These are phyloP conservation scores for Hyphopichia buzzinii DNA, from an alignment of 1,139 yeast genomes.

Conservation along the genomic window DNA sequence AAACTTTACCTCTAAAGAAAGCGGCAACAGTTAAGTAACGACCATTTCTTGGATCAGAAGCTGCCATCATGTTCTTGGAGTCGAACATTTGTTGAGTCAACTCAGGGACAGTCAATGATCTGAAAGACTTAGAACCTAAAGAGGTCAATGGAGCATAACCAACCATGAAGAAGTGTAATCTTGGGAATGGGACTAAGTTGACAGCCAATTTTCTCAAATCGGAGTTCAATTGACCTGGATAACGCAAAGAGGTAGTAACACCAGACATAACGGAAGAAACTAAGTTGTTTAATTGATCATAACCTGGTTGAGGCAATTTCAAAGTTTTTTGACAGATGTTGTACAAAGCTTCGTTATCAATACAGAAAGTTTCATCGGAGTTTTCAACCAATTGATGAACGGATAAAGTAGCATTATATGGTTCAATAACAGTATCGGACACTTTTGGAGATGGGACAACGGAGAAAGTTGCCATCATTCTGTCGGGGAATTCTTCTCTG, in stretches of 20 bases:
- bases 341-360: constrained; percentile 90
- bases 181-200: constrained; percentile 90
- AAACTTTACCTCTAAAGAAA: constrained; percentile 88
- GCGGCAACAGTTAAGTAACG: constrained; percentile 94
- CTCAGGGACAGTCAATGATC: constrained; percentile 84
- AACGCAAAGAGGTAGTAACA: constrained; percentile 83
- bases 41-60: constrained; percentile 87
- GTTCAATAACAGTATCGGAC: constrained; percentile 91
- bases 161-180: constrained; percentile 92
- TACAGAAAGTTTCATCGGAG: constrained; percentile 91
- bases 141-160: constrained; percentile 92
- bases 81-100: constrained; percentile 92
- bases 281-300: constrained; percentile 72
- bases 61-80: constrained; percentile 93
- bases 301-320: constrained; percentile 75
- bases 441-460: constrained; percentile 91
- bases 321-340: constrained; percentile 84
- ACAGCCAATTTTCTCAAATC: constrained; percentile 91
- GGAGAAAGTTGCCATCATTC: constrained; percentile 95
- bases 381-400: constrained; percentile 87
- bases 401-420: constrained; percentile 90
- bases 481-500: constrained; percentile 87
- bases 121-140: constrained; percentile 73
- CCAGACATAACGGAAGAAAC: constrained; percentile 93
- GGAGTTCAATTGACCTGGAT: constrained; percentile 91